Evolutionary conservation across 208 protist genomes (phyloP).

Genomic region (Acanthamoeba healyi): DNA sequence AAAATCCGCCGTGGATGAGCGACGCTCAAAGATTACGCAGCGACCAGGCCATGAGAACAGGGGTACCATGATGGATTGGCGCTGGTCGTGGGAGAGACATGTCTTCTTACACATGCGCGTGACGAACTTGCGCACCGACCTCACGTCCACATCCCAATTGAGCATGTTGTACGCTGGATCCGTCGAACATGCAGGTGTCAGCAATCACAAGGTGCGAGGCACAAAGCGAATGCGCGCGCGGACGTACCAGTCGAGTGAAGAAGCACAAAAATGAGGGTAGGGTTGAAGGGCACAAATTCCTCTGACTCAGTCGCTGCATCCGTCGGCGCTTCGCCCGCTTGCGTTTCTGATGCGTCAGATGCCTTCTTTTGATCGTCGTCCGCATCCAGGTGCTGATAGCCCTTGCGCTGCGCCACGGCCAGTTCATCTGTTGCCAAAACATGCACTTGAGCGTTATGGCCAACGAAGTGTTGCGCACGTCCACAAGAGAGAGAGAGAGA

Average conservation of each 20-base stretch:
- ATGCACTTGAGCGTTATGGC: too few relatives aligned
- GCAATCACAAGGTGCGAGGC: too few relatives aligned
- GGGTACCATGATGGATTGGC: constrained; percentile 53
- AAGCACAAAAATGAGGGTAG: constrained; percentile 54
- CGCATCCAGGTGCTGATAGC: too few relatives aligned
- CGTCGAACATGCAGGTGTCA: too few relatives aligned
- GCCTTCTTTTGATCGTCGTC: too few relatives aligned
- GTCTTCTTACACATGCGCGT: constrained; percentile 66
- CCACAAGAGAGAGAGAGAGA: background rate
- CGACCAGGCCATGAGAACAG: too few relatives aligned
- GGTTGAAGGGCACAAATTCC: constrained; percentile 64
- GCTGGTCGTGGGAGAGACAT: constrained; percentile 31
- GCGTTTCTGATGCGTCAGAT: too few relatives aligned
- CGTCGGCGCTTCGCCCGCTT: background rate
- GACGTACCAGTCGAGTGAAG: constrained; percentile 54
- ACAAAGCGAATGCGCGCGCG: too few relatives aligned
- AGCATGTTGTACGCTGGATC: constrained; percentile 69
- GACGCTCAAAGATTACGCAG: too few relatives aligned
- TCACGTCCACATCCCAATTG: constrained; percentile 58
- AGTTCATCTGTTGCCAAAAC: constrained; percentile 37
- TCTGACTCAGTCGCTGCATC: background rate
- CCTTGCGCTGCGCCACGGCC: constrained; percentile 18
- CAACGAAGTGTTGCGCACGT: background rate
- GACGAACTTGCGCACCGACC: constrained; percentile 56
- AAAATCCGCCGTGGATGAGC: too few relatives aligned